phyloP scores from a whole-genome alignment of 2,329 filamentous ascomycete genomes.

The Trichoderma breve region DNA sequence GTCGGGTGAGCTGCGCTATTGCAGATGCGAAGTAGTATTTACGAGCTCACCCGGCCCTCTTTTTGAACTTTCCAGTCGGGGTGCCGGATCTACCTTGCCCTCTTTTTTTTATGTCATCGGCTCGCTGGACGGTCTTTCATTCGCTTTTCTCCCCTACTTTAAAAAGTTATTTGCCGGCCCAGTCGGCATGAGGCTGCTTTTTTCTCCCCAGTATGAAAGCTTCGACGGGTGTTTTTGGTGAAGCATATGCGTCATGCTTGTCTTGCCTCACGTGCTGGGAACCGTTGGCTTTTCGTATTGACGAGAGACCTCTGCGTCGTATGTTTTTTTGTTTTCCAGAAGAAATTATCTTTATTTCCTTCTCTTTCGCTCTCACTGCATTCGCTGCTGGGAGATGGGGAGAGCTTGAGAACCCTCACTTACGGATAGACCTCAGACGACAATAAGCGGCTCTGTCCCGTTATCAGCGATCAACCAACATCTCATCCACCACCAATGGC shows the following conservation, averaged over 20 bases:
- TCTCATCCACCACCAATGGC: constrained; percentile 31
- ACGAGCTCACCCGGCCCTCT: constrained; percentile 20
- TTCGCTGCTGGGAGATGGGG: constrained; percentile 27
- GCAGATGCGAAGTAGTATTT: constrained; percentile 18
- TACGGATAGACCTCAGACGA: constrained; percentile 32
- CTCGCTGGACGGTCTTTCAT: constrained; percentile 28
- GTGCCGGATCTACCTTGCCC: constrained; percentile 19
- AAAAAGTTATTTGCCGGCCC: constrained; percentile 20
- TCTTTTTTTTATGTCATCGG: constrained; percentile 20
- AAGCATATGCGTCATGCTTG: constrained; percentile 47
- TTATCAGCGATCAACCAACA: constrained; percentile 32
- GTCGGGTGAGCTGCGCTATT: constrained; percentile 23
- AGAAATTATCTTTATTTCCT: constrained; percentile 20
- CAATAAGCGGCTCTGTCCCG: constrained; percentile 29
- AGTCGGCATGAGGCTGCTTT: constrained; percentile 22
- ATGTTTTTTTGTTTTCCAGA: constrained; percentile 29
- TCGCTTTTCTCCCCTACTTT: constrained; percentile 20
- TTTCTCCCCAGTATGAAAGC: constrained; percentile 39
- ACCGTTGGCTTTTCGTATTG: constrained; percentile 38
- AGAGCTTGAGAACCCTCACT: constrained; percentile 31
- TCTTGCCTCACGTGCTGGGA: constrained; percentile 47
- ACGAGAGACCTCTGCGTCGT: constrained; percentile 41
- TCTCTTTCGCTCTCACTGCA: background rate
- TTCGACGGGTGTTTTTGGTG: constrained; percentile 42
- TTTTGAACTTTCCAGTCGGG: constrained; percentile 18